Base-by-base conservation (phyloP, 2,329 filamentous ascomycete species). In the Claviceps humidiphila region DNA sequence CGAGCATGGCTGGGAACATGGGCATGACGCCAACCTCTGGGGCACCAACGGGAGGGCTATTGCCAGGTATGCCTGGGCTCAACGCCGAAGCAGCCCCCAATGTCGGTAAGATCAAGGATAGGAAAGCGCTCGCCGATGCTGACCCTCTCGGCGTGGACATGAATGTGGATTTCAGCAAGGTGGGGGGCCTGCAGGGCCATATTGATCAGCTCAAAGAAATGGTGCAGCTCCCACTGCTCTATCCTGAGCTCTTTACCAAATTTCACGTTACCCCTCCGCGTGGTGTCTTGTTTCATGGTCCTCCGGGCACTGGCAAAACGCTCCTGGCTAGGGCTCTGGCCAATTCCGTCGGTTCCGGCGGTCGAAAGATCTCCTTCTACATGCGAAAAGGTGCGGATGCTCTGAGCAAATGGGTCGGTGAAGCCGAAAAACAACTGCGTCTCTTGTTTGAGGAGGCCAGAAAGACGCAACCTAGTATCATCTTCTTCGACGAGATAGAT, bases 401-500 rank as follows among this genome's bases (percentile, higher is more conserved):
- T 16, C 74, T 98, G 56, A 96, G 90, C 68, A 98, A 98, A 70
- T 98, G 93, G 93, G 93, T 98, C 50, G 93, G 93, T 64, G 93
- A 98, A 69, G 93, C 94, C 9, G 93, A 98, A 70, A 85, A 91
- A 68, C 93, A 98, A 65, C 79, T 98, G 51, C 84, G 93, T 46
- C 72, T 97, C 53, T 76, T 98, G 5, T 98, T 98, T 58, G 93
- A 97, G 61, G 93, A 98, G 68, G 93, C 93, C 16, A 80, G 91
- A 56, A 93, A 89, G 66, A 97, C 86, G 1, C 93, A 98, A 63
- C 93, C 93, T 0, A 97, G 91, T 66, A 98, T 98, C 68, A 98
- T 98, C 66, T 98, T 98, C 73, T 97, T 98, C 60, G 93, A 98
- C 66, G 93, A 98, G 67, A 98, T 98, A 59, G 93, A 98, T 70